Evolutionary conservation across 148 eudicot genomes (phyloP).

Genomic region (Fallopia convolvulus): DNA sequence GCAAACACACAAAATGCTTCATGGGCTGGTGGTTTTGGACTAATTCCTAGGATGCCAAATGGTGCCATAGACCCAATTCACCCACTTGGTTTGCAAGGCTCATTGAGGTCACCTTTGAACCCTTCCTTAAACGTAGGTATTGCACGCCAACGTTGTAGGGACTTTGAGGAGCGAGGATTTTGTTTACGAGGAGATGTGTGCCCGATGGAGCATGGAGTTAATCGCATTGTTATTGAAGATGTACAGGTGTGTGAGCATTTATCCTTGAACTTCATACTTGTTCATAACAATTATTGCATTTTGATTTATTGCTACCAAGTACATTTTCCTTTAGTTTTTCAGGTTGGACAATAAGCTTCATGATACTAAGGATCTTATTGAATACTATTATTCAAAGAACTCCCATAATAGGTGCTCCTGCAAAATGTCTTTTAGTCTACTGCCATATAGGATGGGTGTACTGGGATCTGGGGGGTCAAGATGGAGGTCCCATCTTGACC

Average conservation of each 20-base stretch:
- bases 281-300: neutral
- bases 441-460: neutral
- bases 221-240: constrained; percentile 91
- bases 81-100: constrained; percentile 66
- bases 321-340: neutral
- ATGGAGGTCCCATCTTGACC: no score
- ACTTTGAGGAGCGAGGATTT: constrained; percentile 96
- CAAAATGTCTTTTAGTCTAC: neutral
- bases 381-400: neutral
- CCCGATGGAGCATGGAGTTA: constrained; percentile 97
- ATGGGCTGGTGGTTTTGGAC: constrained; percentile 69
- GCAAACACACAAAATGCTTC: constrained; percentile 50
- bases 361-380: neutral
- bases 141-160: constrained; percentile 85
- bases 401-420: neutral
- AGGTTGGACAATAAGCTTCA: neutral
- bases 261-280: neutral
- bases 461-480: neutral
- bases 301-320: neutral
- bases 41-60: constrained; percentile 66
- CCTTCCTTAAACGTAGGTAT: constrained; percentile 55
- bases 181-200: constrained; percentile 98
- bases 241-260: constrained; percentile 60
- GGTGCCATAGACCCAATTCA: constrained; percentile 70
- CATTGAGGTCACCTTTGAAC: constrained; percentile 50